These are phyloP conservation scores for Podospora australis DNA, from an alignment of 495 filamentous ascomycete species.

Conservation along the genomic window DNA sequence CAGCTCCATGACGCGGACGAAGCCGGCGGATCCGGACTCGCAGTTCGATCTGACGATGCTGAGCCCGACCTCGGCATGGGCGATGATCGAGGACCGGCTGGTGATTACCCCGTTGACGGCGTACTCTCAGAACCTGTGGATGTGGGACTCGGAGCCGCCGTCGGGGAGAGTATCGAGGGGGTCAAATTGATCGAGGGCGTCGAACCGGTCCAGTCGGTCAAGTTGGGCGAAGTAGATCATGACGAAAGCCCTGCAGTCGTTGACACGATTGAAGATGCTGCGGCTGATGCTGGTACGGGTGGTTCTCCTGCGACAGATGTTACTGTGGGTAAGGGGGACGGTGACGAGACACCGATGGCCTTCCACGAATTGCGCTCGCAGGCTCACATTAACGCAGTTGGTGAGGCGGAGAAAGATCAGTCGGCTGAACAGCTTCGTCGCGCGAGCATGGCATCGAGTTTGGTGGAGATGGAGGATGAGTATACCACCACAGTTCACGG, in stretches of 20 bases:
- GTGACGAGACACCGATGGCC: too few species aligned
- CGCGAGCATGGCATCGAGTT: constrained; percentile 9
- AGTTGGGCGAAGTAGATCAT: neutral
- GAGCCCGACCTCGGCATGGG: neutral
- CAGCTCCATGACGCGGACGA: neutral
- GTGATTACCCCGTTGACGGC: neutral
- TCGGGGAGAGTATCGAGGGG: too few species aligned
- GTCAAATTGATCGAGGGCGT: too few species aligned
- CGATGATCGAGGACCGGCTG: neutral
- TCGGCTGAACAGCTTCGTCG: neutral
- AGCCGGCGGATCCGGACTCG: too few species aligned
- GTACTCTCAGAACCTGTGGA: neutral
- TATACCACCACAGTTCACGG: constrained; percentile 22
- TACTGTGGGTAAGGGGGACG: too few species aligned
- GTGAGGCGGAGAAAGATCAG: neutral
- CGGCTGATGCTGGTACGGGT: neutral
- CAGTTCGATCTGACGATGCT: neutral
- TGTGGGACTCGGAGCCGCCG: neutral
- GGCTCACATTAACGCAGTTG: neutral
- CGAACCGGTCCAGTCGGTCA: too few species aligned
- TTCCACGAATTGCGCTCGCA: neutral
- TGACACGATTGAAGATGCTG: neutral
- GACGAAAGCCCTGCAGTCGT: neutral
- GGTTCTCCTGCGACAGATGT: too few species aligned
- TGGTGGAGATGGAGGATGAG: constrained; percentile 9